A percentile compares a stretch with the other conserved stretches of the same genome.
Conservation (phyloP, 192 early-diverging fungal species). For the Podochytrium sp. region DNA sequence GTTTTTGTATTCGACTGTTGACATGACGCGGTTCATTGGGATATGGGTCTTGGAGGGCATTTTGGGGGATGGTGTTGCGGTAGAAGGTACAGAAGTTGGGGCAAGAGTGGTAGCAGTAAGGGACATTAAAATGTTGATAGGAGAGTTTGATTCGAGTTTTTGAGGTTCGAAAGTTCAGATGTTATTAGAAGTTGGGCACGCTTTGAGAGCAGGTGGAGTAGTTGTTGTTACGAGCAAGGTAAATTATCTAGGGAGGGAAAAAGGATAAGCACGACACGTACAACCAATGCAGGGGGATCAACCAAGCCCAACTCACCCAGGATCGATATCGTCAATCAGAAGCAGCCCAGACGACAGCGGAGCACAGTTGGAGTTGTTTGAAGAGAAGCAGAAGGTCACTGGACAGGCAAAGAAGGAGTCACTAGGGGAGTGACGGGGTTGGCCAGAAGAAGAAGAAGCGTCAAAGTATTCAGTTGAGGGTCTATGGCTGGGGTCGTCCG, state of each 20-base stretch:
- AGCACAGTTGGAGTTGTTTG: neutral
- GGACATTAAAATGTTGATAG: neutral
- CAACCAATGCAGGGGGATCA: no score
- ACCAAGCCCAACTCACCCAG: neutral
- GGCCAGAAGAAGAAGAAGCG: neutral
- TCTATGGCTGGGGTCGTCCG: constrained; percentile 19
- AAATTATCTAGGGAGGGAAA: no score
- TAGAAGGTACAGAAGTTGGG: constrained; percentile 39
- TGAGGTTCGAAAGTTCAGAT: no score
- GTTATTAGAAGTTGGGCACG: neutral
- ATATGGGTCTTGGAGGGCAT: constrained; percentile 3
- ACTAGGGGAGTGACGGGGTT: neutral
- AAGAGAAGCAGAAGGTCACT: neutral
- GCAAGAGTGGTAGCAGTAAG: constrained; percentile 26
- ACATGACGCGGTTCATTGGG: constrained; percentile 31
- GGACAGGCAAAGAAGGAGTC: no score
- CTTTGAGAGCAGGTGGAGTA: neutral
- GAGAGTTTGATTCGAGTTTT: no score
- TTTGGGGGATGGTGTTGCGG: constrained; percentile 36
- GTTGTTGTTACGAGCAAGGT: neutral
- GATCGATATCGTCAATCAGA: neutral
- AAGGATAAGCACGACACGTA: no score
- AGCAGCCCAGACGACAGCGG: neutral
- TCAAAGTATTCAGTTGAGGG: neutral
- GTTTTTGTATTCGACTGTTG: constrained; percentile 64